Conservation (phyloP, 768 basidiomycete species). For the Gymnopilus junonius region DNA sequence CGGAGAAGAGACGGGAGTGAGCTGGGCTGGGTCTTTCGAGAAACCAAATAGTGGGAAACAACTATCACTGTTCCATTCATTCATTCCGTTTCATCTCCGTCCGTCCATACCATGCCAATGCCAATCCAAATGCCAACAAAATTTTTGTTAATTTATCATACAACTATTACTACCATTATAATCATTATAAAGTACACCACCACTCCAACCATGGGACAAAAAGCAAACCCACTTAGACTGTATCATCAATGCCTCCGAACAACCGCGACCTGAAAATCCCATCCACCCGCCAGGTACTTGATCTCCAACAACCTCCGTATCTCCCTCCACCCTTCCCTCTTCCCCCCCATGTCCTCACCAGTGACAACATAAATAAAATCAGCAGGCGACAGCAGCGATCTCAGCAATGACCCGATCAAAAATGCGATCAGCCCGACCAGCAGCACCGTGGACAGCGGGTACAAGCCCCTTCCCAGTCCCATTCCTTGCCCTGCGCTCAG, state of each 20-base stretch:
- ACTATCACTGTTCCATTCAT: conserved; percentile 20
- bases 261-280: conserved; percentile 88
- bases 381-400: conserved; percentile 86
- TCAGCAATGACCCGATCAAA: conserved; percentile 86
- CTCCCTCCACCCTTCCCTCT: conserved; percentile 72
- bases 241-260: conserved; percentile 66
- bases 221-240: conserved; percentile 15
- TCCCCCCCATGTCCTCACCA: conserved; percentile 52
- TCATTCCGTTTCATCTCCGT: conserved; percentile 33
- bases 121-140: not conserved
- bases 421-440: conserved; percentile 87
- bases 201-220: too few relatives aligned
- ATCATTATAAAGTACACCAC: not conserved
- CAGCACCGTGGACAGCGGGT: conserved; percentile 62
- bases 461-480: conserved; percentile 23
- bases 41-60: too few relatives aligned
- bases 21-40: not conserved
- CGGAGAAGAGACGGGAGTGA: not conserved
- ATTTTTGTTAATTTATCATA: not conserved
- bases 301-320: conserved; percentile 81
- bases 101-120: conserved; percentile 18
- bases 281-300: conserved; percentile 80
- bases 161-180: not conserved
- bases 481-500: not conserved
- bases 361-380: conserved; percentile 83